These are phyloP conservation scores for Alternaria gansuensis DNA, from an alignment of 2,329 filamentous ascomycete genomes.

Conservation along the genomic window DNA sequence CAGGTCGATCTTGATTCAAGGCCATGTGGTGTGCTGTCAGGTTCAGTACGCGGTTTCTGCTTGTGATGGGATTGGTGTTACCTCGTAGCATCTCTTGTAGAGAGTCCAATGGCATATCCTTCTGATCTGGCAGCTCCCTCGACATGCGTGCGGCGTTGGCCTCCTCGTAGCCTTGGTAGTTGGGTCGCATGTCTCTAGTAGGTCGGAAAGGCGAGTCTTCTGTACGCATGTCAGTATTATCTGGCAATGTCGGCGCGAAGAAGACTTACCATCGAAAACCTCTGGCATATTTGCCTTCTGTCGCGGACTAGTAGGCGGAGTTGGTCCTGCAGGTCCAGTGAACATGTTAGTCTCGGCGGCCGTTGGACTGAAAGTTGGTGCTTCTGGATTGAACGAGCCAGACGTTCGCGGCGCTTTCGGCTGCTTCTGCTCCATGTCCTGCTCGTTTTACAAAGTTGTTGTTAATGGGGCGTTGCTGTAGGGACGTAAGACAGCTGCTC, in stretches of 20 bases:
- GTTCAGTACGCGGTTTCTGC: slow-evolving; percentile 5
- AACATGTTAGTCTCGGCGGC: slow-evolving; percentile 3
- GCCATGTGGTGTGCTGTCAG: slow-evolving; percentile 6
- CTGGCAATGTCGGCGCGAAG: not conserved
- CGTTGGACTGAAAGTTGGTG: slow-evolving; percentile 22
- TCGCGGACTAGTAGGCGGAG: slow-evolving; percentile 3
- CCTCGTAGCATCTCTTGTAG: slow-evolving; percentile 11
- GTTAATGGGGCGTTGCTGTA: not conserved
- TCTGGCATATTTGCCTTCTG: not conserved
- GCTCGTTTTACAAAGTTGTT: not conserved
- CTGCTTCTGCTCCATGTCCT: slow-evolving; percentile 5
- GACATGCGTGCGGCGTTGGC: not conserved
- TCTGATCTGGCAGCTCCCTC: not conserved
- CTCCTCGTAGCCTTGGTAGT: slow-evolving; percentile 4
- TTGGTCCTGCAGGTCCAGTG: not conserved
- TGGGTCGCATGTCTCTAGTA: slow-evolving; percentile 7
- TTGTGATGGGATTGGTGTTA: not conserved
- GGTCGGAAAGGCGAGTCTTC: slow-evolving; percentile 17
- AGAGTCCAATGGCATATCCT: slow-evolving; percentile 3
- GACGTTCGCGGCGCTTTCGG: not conserved
- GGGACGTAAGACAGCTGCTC: not conserved
- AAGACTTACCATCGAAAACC: slow-evolving; percentile 1
- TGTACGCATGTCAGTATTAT: slow-evolving; percentile 7
- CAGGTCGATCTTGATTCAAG: not conserved
- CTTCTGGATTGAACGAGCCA: slow-evolving; percentile 29